Conservation (phyloP, 768 basidiomycete genomes). For the Hemileccinum impolitum region DNA sequence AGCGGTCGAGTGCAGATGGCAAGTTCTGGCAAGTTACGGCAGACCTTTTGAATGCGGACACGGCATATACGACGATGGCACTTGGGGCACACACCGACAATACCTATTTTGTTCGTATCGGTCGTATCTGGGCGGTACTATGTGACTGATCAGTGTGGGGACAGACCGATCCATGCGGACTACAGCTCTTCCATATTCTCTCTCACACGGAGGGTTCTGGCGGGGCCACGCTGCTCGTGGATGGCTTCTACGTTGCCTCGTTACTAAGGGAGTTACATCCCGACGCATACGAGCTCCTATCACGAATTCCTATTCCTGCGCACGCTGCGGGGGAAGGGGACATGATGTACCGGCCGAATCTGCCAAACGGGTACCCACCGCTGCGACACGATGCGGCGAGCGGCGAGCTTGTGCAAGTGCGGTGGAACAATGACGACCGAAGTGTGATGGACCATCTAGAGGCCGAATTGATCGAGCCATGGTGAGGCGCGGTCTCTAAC, state of each 20-base stretch:
- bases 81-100: slow-evolving; percentile 83
- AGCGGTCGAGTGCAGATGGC: slow-evolving; percentile 62
- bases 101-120: slow-evolving; percentile 44
- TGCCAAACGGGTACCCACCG: slow-evolving; percentile 62
- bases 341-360: slow-evolving; percentile 55
- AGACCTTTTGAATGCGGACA: slow-evolving; percentile 86
- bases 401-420: slow-evolving; percentile 67
- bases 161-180: slow-evolving; percentile 90
- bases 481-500: slow-evolving; percentile 39
- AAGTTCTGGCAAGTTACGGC: slow-evolving; percentile 98
- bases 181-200: slow-evolving; percentile 94
- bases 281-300: slow-evolving; percentile 63
- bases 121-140: background rate
- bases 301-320: slow-evolving; percentile 64
- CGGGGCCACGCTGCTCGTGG: slow-evolving; percentile 88
- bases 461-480: slow-evolving; percentile 64
- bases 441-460: slow-evolving; percentile 69
- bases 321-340: slow-evolving; percentile 84
- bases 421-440: slow-evolving; percentile 96
- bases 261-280: slow-evolving; percentile 73
- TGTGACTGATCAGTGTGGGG: slow-evolving; percentile 14
- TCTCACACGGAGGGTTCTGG: slow-evolving; percentile 79
- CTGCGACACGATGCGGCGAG: slow-evolving; percentile 60
- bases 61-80: slow-evolving; percentile 87
- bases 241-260: slow-evolving; percentile 90